Percentiles rank a stretch among this genome's conserved stretches.
Conservation (phyloP, 345 rosid genomes). For the Populus ilicifolia region DNA sequence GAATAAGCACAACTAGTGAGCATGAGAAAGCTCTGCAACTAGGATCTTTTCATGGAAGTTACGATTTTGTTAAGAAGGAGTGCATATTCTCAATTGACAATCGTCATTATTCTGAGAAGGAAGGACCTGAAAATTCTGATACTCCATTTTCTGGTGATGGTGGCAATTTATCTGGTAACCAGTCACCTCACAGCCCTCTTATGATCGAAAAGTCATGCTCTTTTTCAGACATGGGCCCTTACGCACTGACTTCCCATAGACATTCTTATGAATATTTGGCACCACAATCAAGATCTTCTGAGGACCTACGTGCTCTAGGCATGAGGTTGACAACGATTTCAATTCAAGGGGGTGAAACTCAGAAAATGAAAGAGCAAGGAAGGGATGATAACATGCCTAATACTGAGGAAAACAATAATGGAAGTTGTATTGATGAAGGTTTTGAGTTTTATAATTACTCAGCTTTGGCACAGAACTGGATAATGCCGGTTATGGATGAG, state of each 20-base stretch:
- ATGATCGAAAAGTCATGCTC: conserved; percentile 52
- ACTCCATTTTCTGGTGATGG: conserved; percentile 37
- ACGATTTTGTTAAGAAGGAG: conserved; percentile 38
- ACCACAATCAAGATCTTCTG: conserved; percentile 52
- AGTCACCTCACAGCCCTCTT: conserved; percentile 35
- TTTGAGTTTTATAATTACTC: conserved; percentile 52
- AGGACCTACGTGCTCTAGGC: conserved; percentile 45
- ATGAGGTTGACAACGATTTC: conserved; percentile 34
- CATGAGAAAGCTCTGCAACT: conserved; percentile 31
- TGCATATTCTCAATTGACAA: conserved; percentile 66
- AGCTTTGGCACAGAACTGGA: conserved; percentile 63
- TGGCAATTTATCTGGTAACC: conserved; percentile 38
- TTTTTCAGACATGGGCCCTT: conserved; percentile 43
- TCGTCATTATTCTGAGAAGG: conserved; percentile 44
- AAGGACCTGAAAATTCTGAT: conserved; percentile 41
- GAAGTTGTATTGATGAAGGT: conserved; percentile 39
- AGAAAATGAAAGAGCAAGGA: conserved; percentile 29
- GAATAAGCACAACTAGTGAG: conserved; percentile 26
- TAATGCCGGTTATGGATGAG: conserved; percentile 59
- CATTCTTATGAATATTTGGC: conserved; percentile 30
- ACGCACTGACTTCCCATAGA: conserved; percentile 27
- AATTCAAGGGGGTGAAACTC: conserved; percentile 32
- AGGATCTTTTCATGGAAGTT: conserved; percentile 43
- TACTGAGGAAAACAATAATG: conserved; percentile 33
- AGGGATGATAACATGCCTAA: conserved; percentile 23